Base-by-base conservation (phyloP, 2,329 filamentous ascomycete species). In the Colletotrichum magnum region DNA sequence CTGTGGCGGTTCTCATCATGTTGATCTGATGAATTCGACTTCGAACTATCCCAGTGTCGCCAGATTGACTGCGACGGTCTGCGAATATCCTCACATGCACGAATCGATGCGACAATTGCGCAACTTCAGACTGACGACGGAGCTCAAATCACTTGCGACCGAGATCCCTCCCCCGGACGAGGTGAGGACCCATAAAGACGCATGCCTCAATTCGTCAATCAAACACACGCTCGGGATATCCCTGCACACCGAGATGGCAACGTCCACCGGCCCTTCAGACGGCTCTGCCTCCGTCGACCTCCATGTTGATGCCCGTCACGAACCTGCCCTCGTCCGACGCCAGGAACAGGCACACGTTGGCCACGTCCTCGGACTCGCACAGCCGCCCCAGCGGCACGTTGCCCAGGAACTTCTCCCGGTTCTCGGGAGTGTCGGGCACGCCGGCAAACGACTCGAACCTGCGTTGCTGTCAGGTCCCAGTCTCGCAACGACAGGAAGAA, bases 241-340 rank as follows among this genome's bases (percentile, higher is more conserved):
- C 32, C 32, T 36, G 28, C 28, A 32, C 6, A 32, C 21, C 21
- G 3, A 24, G 21, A 24, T 24, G 3, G 6, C 28, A 7, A 32
- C 28, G 28, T 6, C 28, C 21, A 24, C 21, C 21, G 13, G 5
- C 7, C n/a, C 16, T 65, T 65, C 48, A 68, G 16, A 68, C 50
- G 1, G 66, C 66, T 43, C 66, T 58, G 4, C 66, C 66, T 9
- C 66, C 66, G 52, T 69, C 66, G 3, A 72, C 87, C 61, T 92
- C 88, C 70, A 94, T 81, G 71, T 92, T 91, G n/a, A 90, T 85
- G 0, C 92, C 92, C 0, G 91, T 93, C 71, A 94, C 88, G 74
- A 94, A 94, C 3, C 83, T 85, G 0, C 89, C 90, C 75, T 94
- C 92, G 32, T 93, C 90, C 68, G 90, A 92, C 2, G 90, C 90